Evolutionary conservation across 495 filamentous ascomycete genomes (phyloP).

Genomic region (Xylaria venustula): DNA sequence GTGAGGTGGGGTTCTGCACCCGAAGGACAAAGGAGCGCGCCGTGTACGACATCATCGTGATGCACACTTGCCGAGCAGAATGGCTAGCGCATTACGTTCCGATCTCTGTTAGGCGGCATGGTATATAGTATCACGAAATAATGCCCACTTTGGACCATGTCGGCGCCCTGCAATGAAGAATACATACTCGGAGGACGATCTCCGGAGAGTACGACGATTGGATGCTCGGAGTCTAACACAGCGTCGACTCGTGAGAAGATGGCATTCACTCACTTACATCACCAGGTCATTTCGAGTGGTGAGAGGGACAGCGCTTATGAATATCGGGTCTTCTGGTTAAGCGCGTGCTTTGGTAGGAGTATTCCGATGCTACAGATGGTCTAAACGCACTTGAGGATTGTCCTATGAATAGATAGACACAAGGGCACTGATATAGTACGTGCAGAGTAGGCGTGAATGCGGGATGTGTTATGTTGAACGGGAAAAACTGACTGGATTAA

Average conservation of each 20-base stretch:
- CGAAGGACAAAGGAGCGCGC: neutral
- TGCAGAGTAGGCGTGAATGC: too few species aligned
- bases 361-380: neutral
- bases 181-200: conserved; percentile 1
- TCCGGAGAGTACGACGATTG: conserved; percentile 6
- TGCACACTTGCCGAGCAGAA: conserved; percentile 4
- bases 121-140: neutral
- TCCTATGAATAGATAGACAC: neutral
- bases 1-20: conserved; percentile 14
- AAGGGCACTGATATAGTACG: too few species aligned
- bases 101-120: neutral
- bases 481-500: neutral
- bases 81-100: neutral
- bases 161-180: neutral
- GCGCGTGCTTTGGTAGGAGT: neutral
- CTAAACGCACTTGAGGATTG: neutral
- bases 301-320: neutral
- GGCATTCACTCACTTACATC: neutral
- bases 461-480: neutral
- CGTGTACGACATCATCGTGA: neutral
- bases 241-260: neutral
- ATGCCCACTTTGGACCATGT: neutral
- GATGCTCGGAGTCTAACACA: neutral
- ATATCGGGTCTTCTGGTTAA: neutral
- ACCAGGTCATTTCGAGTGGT: neutral